Evolutionary conservation across 192 early-diverging fungal genomes (phyloP).

Genomic region (Backusella macrospora): DNA sequence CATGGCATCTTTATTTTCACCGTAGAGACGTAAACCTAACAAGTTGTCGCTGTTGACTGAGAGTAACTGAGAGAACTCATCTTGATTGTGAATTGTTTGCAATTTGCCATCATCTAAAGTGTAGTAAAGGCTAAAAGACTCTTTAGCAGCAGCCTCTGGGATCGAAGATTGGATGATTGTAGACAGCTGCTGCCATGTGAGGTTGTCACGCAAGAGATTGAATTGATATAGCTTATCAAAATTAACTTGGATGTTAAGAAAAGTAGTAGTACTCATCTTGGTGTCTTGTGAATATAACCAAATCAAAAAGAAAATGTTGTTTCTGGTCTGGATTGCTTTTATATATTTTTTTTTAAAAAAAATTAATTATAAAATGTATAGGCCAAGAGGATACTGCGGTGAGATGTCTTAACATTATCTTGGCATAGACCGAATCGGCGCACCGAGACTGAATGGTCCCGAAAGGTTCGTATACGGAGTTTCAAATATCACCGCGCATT

Average conservation of each 20-base stretch:
- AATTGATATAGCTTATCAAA: slow-evolving; percentile 10
- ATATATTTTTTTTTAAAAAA: not conserved
- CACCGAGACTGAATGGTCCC: not conserved
- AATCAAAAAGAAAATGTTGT: not conserved
- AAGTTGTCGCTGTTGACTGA: not conserved
- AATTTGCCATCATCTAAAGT: not conserved
- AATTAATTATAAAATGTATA: not conserved
- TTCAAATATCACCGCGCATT: no score
- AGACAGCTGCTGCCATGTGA: not conserved
- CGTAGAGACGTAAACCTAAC: not conserved
- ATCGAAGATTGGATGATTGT: not conserved
- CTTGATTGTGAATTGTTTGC: not conserved
- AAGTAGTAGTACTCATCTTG: not conserved
- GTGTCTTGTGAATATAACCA: not conserved
- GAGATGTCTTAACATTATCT: slow-evolving; percentile 9
- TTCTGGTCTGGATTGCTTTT: not conserved
- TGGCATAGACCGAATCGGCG: slow-evolving; percentile 4
- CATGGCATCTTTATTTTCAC: not conserved
- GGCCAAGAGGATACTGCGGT: not conserved
- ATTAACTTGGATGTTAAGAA: not conserved
- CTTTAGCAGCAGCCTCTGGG: not conserved
- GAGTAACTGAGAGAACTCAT: not conserved
- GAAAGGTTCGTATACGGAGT: no score
- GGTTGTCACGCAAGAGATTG: slow-evolving; percentile 5
- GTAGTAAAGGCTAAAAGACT: not conserved